Base-by-base conservation (phyloP, 1,139 yeast species). In the Sugiyamaella novakii region DNA sequence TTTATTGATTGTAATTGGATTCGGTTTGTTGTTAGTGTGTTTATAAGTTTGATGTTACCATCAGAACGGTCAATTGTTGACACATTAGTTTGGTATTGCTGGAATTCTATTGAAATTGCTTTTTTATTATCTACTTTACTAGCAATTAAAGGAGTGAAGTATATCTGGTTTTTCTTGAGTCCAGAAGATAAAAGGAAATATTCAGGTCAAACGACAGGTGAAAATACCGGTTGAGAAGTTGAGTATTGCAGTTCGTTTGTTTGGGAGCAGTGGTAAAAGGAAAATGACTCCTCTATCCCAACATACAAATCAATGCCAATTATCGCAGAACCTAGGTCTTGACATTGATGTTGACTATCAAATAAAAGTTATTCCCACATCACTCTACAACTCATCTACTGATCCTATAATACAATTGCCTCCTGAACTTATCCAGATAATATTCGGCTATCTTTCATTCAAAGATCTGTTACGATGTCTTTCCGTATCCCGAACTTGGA, bases 341-440 rank as follows among this genome's bases (percentile, higher is more conserved):
- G n/a, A n/a, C n/a, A n/a, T n/a, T n/a, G n/a, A n/a, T n/a, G n/a
- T n/a, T n/a, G n/a, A n/a, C n/a, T n/a, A n/a, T n/a, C 30, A 6
- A 5, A 4, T 28, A 28, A 28, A 28, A 24, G 27, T 24, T 24
- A 6, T 24, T 24, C 27, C n/a, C n/a, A n/a, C n/a, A n/a, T n/a
- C n/a, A n/a, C n/a, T n/a, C n/a, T n/a, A n/a, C n/a, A n/a, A n/a
- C 14, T 21, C 41, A 21, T 6, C 37, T 10, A 30, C 30, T 11
- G 44, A 41, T 14, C 44, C 44, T n/a, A 2, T 41, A 15, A 8
- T n/a, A 7, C 15, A n/a, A 5, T 17, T 41, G 8, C 44, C 44
- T 21, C 29, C 34, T 17, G 44, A 41, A 14, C n/a, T 41, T 14
- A 28, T 41, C 10, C n/a, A n/a, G 2, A 29, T 29, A 22, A 41